A percentile compares a stretch with the other conserved stretches of the same genome.
Evolutionary conservation across 805 yeast species (phyloP).

Genomic region (Ogataea methanolica): DNA sequence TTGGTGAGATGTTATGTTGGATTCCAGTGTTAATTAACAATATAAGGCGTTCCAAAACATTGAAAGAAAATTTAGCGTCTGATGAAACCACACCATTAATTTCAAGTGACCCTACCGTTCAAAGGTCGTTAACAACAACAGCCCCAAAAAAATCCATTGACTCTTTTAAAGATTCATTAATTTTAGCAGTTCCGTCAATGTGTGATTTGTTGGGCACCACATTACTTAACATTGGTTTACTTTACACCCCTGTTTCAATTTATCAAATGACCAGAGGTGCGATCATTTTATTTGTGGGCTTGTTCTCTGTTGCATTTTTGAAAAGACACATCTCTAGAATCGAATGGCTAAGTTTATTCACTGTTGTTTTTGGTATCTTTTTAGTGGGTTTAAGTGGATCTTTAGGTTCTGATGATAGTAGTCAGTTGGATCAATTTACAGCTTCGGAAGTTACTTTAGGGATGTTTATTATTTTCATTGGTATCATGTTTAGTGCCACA

Average conservation of each 20-base stretch:
- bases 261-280: slow-evolving; percentile 88
- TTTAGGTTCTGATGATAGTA: slow-evolving; percentile 17
- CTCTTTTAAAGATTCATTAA: slow-evolving; percentile 24
- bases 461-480: slow-evolving; percentile 51
- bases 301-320: slow-evolving; percentile 61
- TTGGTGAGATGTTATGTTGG: slow-evolving; percentile 56
- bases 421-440: slow-evolving; percentile 3
- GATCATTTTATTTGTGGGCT: slow-evolving; percentile 69
- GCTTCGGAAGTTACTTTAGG: slow-evolving; percentile 44
- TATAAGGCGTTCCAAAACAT: slow-evolving; percentile 1
- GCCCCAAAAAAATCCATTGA: slow-evolving; percentile 9
- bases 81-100: neutral
- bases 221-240: slow-evolving; percentile 66
- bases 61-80: slow-evolving; percentile 1
- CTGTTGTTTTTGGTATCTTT: slow-evolving; percentile 66
- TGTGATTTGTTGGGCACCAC: slow-evolving; percentile 76
- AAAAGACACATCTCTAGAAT: slow-evolving; percentile 47
- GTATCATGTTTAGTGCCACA: slow-evolving; percentile 64
- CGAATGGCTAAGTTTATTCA: slow-evolving; percentile 64
- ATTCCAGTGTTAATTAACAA: slow-evolving; percentile 21
- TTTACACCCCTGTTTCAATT: slow-evolving; percentile 71
- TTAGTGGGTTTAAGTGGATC: slow-evolving; percentile 72
- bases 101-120: neutral
- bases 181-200: slow-evolving; percentile 56
- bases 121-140: neutral